Conservation (phyloP, 1,284 basidiomycete species). For the Pseudozyma thailandica region DNA sequence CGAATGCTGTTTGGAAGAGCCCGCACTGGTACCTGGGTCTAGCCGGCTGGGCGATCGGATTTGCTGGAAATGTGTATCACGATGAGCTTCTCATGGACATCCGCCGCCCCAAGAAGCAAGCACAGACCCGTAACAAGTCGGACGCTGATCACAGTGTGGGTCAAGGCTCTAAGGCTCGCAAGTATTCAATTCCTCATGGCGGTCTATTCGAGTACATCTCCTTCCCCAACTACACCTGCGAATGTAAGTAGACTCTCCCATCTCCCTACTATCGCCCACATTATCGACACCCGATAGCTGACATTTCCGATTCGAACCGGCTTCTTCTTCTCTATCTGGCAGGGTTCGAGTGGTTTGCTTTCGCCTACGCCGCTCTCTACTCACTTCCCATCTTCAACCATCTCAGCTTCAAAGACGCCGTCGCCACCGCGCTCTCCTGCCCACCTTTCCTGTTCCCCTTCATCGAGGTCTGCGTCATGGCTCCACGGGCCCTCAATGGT, state of each 20-base stretch:
- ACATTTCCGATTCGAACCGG: neutral
- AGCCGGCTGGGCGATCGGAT: slow-evolving; percentile 76
- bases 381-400: slow-evolving; percentile 48
- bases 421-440: slow-evolving; percentile 42
- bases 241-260: slow-evolving; percentile 71
- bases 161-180: slow-evolving; percentile 68
- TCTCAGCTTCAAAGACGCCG: slow-evolving; percentile 20
- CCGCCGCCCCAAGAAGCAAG: slow-evolving; percentile 28
- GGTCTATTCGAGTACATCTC: slow-evolving; percentile 81
- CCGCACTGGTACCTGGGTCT: slow-evolving; percentile 75
- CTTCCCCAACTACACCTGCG: slow-evolving; percentile 92
- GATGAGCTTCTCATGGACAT: slow-evolving; percentile 86
- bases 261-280: neutral
- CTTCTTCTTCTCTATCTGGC: neutral
- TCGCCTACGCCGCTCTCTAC: slow-evolving; percentile 55
- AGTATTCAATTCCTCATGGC: slow-evolving; percentile 85
- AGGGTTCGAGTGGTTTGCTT: slow-evolving; percentile 67
- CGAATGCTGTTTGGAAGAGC: slow-evolving; percentile 59
- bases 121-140: neutral
- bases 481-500: slow-evolving; percentile 80
- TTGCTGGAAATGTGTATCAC: slow-evolving; percentile 83
- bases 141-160: slow-evolving; percentile 23
- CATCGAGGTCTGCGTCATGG: slow-evolving; percentile 78
- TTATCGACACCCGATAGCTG: neutral
- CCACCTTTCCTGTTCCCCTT: slow-evolving; percentile 73